A percentile compares a stretch with the other conserved stretches of the same genome.
Conservation (phyloP, 2,329 filamentous ascomycete species). For the Aureobasidium sp. region DNA sequence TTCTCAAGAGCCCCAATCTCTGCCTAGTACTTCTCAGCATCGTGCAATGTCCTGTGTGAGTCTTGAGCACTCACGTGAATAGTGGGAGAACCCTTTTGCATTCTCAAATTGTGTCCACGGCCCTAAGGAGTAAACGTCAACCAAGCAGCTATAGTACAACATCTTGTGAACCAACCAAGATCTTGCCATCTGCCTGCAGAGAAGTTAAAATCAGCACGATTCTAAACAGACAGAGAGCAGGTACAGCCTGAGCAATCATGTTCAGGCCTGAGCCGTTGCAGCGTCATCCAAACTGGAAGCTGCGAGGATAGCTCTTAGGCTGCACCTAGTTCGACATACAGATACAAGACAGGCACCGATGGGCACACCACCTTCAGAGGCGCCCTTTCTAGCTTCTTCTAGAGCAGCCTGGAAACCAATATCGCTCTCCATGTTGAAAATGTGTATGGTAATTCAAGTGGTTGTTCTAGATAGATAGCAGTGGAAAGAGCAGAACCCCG, state of each 20-base stretch:
- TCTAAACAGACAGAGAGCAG: background rate
- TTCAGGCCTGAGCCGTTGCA: too few species aligned
- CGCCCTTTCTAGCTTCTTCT: conserved; percentile 50
- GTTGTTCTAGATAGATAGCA: background rate
- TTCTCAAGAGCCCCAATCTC: conserved; percentile 71
- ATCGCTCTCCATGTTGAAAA: conserved; percentile 17
- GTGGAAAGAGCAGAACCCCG: background rate
- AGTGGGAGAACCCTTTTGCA: conserved; percentile 64
- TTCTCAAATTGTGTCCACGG: conserved; percentile 66
- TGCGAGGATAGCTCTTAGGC: background rate
- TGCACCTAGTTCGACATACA: background rate
- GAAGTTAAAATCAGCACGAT: background rate
- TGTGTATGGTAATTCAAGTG: background rate
- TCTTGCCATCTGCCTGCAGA: conserved; percentile 52
- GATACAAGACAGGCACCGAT: conserved; percentile 53
- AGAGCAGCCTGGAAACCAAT: conserved; percentile 51
- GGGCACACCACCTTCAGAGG: conserved; percentile 39
- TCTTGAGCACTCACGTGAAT: conserved; percentile 51
- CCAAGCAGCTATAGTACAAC: background rate
- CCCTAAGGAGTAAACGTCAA: conserved; percentile 33
- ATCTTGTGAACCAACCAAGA: conserved; percentile 38
- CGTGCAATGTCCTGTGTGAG: background rate
- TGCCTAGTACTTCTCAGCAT: conserved; percentile 42
- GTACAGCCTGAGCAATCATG: background rate
- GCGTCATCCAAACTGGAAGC: background rate